Conservation (phyloP, 352 stramenopile species). For the Phytophthora cryptogea region DNA sequence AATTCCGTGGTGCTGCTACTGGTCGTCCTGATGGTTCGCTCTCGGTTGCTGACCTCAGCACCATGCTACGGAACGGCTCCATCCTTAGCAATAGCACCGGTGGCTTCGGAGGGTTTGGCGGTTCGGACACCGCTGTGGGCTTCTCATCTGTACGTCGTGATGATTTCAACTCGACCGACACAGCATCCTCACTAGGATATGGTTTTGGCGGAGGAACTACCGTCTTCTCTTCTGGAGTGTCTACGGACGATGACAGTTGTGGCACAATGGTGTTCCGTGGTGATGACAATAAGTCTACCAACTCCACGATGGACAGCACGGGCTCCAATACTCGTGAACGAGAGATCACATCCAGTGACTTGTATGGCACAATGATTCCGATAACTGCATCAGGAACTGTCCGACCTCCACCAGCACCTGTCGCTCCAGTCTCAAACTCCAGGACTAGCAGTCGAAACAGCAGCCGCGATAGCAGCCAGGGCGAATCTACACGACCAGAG, state of each 20-base stretch:
- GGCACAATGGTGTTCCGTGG: conserved; percentile 63
- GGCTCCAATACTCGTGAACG: conserved; percentile 20
- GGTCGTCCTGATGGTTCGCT: conserved; percentile 62
- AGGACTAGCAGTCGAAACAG: conserved; percentile 27
- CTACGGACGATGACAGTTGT: conserved; percentile 20
- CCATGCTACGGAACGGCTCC: conserved; percentile 56
- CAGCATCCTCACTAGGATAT: conserved; percentile 1
- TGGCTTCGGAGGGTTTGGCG: conserved; percentile 18
- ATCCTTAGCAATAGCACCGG: conserved; percentile 21
- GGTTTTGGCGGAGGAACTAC: conserved; percentile 23
- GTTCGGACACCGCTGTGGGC: conserved; percentile 35
- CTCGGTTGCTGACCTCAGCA: conserved; percentile 65
- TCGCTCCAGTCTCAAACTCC: conserved; percentile 18
- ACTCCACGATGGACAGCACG: conserved; percentile 16
- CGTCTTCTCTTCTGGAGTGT: conserved; percentile 23
- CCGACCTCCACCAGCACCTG: conserved; percentile 26
- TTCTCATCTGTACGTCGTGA: conserved; percentile 32
- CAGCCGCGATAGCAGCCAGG: conserved; percentile 19
- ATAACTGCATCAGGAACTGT: conserved; percentile 10
- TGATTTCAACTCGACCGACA: conserved; percentile 21
- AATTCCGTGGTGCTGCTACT: conserved; percentile 55
- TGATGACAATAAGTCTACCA: conserved; percentile 19
- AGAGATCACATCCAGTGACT: conserved; percentile 51
- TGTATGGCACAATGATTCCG: conserved; percentile 70
- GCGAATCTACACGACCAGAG: conserved; percentile 16